Base-by-base conservation (phyloP, 192 early-diverging fungal species). In the Paraglomus brasilianum region DNA sequence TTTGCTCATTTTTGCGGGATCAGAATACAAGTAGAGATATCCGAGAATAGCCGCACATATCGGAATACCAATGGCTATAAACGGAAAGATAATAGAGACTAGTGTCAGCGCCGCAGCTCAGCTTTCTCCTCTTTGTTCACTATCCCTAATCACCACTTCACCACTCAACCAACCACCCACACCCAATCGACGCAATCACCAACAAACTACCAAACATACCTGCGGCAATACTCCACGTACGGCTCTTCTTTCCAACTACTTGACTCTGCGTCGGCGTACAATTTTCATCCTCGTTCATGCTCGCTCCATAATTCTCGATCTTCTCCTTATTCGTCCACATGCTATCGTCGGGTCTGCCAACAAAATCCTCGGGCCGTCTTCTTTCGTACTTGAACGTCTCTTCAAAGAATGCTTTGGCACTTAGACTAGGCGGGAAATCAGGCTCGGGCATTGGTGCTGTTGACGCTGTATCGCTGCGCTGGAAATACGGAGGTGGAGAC, bases 361-460 rank as follows among this genome's bases (percentile, higher is more conserved):
- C 53, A 56, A 21, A 56, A 56, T 56, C 53, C 11, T 11, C 53
- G 53, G 15, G 15, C 10, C 10, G 36, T 56, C 21, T 56, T 17
- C 53, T 10, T 21, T 56, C 53, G 36, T 17, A 56, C 36, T 21
- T 11, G 53, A 56, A 56, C 53, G 53, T 56, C 21, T 56, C 53
- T 56, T 56, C 53, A 30, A 56, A 30, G 36, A 56, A 56, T 21
- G 17, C 15, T 11, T 56, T 56, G 11, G 53, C 53, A 11, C 19
- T 24, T 10, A 56, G 21, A 17, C 19, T 24, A 19, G 53, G 53
- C 4, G 17, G 15, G 36, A 56, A 56, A 11, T 56, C 53, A 30
- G 53, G 53, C 21, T 56, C 53, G 11, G 53, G 53, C 10, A 56
- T 24, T 21, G 53, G 19, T 14, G 48, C 48, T 24, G 53, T 56